phyloP scores from a whole-genome alignment of 371 early-diverging fungal species.

The Mucor velutinosus region DNA sequence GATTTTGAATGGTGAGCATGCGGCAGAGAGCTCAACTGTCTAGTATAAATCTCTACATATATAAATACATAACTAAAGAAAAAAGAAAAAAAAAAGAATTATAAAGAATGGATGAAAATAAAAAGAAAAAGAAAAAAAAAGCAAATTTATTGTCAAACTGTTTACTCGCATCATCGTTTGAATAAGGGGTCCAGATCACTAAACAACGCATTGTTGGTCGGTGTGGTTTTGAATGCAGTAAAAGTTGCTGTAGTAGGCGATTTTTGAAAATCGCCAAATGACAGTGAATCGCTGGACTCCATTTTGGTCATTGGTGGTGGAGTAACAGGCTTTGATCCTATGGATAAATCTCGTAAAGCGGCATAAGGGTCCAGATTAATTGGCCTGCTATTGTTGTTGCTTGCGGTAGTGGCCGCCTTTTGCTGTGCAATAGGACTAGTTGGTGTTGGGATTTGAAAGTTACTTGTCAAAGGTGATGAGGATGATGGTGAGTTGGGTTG shows the following conservation, averaged over 20 bases:
- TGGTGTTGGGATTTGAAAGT: not conserved
- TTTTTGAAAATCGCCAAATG: constrained; percentile 11
- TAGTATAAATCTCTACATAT: not conserved
- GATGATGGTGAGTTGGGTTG: constrained; percentile 18
- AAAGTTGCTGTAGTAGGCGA: constrained; percentile 1
- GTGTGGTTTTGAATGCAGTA: not conserved
- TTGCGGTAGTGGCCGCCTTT: not conserved
- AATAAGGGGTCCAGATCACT: constrained; percentile 25
- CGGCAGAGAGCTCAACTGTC: not conserved
- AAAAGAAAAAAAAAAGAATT: too few species aligned
- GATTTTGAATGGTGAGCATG: constrained; percentile 90
- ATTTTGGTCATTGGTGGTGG: not conserved
- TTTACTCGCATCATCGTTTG: not conserved
- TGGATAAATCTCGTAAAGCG: constrained; percentile 23
- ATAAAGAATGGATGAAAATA: not conserved
- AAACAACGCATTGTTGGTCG: constrained; percentile 12
- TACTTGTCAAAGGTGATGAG: not conserved
- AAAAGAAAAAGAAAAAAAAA: constrained; percentile 4
- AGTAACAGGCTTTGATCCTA: constrained; percentile 5
- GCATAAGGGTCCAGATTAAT: constrained; percentile 23
- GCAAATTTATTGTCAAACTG: not conserved
- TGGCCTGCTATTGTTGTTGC: not conserved
- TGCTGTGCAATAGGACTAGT: not conserved
- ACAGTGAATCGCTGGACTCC: not conserved
- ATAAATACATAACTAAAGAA: constrained; percentile 1